Conservation (phyloP, 805 yeast genomes). For the Vanderwaltozyma verrucispora region DNA sequence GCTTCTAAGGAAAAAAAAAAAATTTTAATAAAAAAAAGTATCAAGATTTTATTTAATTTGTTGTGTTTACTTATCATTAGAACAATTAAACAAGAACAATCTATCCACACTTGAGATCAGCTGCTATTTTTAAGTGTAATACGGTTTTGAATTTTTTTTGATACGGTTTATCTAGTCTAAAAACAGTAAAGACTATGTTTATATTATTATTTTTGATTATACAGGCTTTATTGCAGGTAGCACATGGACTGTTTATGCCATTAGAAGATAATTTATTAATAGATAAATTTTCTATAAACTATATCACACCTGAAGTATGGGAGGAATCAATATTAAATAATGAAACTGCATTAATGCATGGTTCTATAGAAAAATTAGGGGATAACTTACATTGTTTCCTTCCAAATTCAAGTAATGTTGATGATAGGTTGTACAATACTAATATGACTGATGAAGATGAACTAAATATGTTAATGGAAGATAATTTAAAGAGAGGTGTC, state of each 20-base stretch:
- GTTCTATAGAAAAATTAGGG: slow-evolving; percentile 12
- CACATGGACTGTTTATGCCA: slow-evolving; percentile 6
- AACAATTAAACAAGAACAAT: no score
- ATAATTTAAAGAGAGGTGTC: slow-evolving; percentile 12
- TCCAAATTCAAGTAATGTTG: slow-evolving; percentile 4
- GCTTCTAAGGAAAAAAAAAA: no score
- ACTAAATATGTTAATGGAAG: slow-evolving; percentile 2
- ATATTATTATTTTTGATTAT: no score
- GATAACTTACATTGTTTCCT: slow-evolving; percentile 15
- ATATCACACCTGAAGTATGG: slow-evolving; percentile 13
- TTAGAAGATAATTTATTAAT: slow-evolving; percentile 13
- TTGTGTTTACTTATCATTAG: no score
- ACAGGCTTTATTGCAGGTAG: background rate
- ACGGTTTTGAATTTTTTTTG: no score
- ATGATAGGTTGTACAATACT: slow-evolving; percentile 1
- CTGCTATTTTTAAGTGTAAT: no score
- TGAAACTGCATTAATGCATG: slow-evolving; percentile 7
- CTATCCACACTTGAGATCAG: no score
- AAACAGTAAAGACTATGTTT: no score
- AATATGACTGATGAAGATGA: slow-evolving; percentile 8
- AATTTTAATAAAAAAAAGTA: no score
- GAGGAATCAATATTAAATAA: slow-evolving; percentile 5
- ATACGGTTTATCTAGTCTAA: no score
- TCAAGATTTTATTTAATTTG: no score
- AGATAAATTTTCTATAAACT: slow-evolving; percentile 13